Evolutionary conservation across 257 asterid genomes (phyloP).

Genomic region (Plectranthus barbatus): DNA sequence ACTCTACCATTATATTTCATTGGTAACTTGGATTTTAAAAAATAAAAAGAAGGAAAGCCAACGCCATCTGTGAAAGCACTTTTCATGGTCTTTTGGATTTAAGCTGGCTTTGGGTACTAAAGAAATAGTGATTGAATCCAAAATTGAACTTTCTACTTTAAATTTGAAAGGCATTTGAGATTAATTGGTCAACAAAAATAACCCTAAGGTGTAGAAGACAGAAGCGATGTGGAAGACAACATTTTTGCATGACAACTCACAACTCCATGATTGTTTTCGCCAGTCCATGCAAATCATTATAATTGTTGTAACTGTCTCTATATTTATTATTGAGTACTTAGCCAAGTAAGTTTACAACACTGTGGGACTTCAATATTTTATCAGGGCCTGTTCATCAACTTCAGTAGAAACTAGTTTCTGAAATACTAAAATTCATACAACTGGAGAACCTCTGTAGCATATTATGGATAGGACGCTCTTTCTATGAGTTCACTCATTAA

Average conservation of each 20-base stretch:
- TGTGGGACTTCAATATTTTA: too few species aligned
- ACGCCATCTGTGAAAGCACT: neutral
- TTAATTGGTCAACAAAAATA: neutral
- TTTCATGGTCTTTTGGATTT: neutral
- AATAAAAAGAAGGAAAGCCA: neutral
- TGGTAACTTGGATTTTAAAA: too few species aligned
- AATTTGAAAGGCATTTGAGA: neutral
- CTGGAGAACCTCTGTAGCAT: neutral
- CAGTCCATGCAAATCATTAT: neutral
- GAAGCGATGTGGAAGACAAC: neutral
- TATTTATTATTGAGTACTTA: neutral
- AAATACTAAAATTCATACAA: neutral
- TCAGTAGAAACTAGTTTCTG: neutral
- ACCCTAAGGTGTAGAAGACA: too few species aligned
- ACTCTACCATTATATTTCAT: too few species aligned
- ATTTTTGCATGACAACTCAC: neutral
- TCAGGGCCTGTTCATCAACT: neutral
- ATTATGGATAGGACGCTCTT: neutral
- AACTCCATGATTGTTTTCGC: neutral
- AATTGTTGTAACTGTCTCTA: neutral
- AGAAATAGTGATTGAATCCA: neutral
- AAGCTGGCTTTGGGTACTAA: neutral
- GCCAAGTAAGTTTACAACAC: neutral
- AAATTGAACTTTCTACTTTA: neutral
- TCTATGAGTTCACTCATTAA: neutral